Base-by-base conservation (phyloP, 2,329 filamentous ascomycete species). In the Aurifilum marmelostoma region DNA sequence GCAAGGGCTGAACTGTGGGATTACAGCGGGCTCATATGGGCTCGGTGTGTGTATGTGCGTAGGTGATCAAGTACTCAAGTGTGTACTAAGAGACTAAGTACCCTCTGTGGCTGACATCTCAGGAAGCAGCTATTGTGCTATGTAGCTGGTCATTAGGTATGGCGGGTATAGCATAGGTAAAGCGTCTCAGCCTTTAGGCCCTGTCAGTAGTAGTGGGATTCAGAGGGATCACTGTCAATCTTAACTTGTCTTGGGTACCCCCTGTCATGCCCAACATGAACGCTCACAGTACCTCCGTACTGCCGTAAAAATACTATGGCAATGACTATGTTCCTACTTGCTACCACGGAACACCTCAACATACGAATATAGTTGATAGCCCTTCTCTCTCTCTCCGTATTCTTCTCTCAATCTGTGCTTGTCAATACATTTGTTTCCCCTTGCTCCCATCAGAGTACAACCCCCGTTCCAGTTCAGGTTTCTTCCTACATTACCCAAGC, bases 121-220 rank as follows among this genome's bases (percentile, higher is more conserved):
- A 54, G 16, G 18, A 47, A 47, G 24, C 34, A 34, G 34, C 34
- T 34, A 34, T 4, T n/a, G n/a, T n/a, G n/a, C n/a, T n/a, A 34
- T 4, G 8, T 14, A 54, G 50, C 24, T 29, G 52, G 52, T 56
- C 52, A 32, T 56, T 4, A 29, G 52, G 27, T 29, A 56, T 56
- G 52, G 27, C n/a, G 29, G 50, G n/a, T 27, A 8, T 27, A 2
- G 47, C 12, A 54, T n/a, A 43, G 41, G 16, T 11, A 18, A 54
- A 54, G 50, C 24, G 50, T 24, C 50, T 24, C 50, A 54, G 24
- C 50, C 5, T 8, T n/a, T 56, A n/a, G 52, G 52, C 52, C 14
- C 24, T 32, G 52, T 29, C 14, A 56, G 52, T 56, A 56, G 52
- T 56, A 16, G 52, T 29, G 52, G 52, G 52, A 56, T 56, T 29